A percentile compares a stretch with the other conserved stretches of the same genome.
phyloP scores from a whole-genome alignment of 805 yeast genomes.

The Myxozyma mucilagina region DNA sequence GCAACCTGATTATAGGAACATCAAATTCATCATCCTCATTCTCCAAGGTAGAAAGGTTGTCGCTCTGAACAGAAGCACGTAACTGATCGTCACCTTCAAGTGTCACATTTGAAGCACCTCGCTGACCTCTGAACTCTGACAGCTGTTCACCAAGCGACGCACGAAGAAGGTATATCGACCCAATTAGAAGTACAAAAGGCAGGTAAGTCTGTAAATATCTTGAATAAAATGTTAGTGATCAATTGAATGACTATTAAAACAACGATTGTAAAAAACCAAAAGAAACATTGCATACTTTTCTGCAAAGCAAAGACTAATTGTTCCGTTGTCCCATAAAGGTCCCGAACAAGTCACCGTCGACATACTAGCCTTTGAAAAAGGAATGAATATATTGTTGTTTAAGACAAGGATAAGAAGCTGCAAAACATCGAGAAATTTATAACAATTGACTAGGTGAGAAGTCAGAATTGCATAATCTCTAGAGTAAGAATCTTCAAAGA shows the following conservation, averaged over 20 bases:
- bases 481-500: too few species aligned
- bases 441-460: too few species aligned
- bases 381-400: neutral
- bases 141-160: conserved; percentile 3
- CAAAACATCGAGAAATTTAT: too few species aligned
- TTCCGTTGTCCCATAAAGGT: conserved; percentile 8
- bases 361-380: neutral
- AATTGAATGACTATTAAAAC: neutral
- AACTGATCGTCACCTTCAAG: conserved; percentile 3
- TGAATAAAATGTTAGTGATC: neutral
- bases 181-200: conserved; percentile 4
- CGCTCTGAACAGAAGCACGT: neutral
- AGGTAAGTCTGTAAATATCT: conserved; percentile 16
- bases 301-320: conserved; percentile 7
- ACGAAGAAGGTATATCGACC: conserved; percentile 2
- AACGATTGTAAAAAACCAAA: too few species aligned
- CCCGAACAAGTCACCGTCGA: neutral
- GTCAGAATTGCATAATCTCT: too few species aligned
- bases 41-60: conserved; percentile 4
- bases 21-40: conserved; percentile 9
- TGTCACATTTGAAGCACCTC: neutral
- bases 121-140: neutral
- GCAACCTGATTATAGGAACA: conserved; percentile 11
- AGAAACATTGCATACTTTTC: conserved; percentile 3
- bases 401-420: too few species aligned